Base-by-base conservation (phyloP, 108 stramenopile genomes). In the Nitzschia palea region DNA sequence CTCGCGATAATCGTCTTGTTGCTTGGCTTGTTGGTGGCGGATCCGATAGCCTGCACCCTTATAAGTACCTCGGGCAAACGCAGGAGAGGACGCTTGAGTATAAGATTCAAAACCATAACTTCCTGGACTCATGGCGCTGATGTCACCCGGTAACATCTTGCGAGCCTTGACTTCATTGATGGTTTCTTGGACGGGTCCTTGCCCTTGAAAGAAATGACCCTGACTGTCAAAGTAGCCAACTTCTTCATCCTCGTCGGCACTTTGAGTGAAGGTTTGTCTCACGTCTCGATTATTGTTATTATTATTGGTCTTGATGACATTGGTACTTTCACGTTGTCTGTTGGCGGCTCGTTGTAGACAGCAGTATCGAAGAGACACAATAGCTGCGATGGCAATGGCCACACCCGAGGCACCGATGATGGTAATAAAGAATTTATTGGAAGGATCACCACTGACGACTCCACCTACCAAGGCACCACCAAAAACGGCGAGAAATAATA, bases 381-480 rank as follows among this genome's bases (percentile, higher is more conserved):
- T 44, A 9, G 43, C 17, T 5, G 64, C 64, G 34, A 66, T 35
- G 8, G 25, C 29, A 50, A 73, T 66, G 44, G 62, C 65, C 9
- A 66, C 43, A 31, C 45, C 62, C 2, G 72, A 73, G n/a, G 72
- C 55, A 36, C 44, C 72, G 50, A 73, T 58, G 25, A 73, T 66
- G 0, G 65, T 60, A 36, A 73, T 53, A 36, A 66, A 73, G 20
- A 73, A 73, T 9, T 26, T 58, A 56, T 55, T 73, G 35, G 33
- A 57, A 23, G 72, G 64, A 56, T 73, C 72, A 15, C 72, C 72
- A 50, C 57, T 66, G 31, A 66, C 33, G 1, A 73, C 57, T 32
- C 72, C 72, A 20, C 72, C 72, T n/a, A 73, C 64, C 17, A 73
- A 35, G 18, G 72, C 64, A 20, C 65, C 64, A 0, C 52, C 72